Percentiles rank a stretch among this genome's conserved stretches.
These are phyloP conservation scores for Lathyrus tuberosus DNA, from an alignment of 306 rosid species.

Conservation along the genomic window DNA sequence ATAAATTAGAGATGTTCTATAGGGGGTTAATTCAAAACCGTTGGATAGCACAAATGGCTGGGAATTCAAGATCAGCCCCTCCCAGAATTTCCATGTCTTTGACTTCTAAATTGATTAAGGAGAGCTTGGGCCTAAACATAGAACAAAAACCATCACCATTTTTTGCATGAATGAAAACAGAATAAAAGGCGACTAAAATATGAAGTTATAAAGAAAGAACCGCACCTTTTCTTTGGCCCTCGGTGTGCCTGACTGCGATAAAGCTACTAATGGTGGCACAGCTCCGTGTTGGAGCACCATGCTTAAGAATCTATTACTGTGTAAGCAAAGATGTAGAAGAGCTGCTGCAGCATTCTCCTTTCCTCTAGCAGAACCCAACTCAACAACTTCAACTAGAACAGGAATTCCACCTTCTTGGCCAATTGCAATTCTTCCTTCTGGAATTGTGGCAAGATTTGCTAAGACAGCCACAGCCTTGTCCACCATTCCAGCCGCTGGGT, in stretches of 20 bases:
- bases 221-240: constrained; percentile 96
- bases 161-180: constrained; percentile 4
- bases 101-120: constrained; percentile 88
- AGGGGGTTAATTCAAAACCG: constrained; percentile 56
- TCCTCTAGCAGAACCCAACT: constrained; percentile 96
- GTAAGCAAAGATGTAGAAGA: constrained; percentile 77
- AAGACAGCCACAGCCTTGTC: constrained; percentile 97
- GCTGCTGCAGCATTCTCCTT: constrained; percentile 99
- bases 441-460: constrained; percentile 91
- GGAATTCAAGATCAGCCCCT: constrained; percentile 63
- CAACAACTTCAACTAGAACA: constrained; percentile 92
- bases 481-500: constrained; percentile 97
- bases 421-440: constrained; percentile 80
- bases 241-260: constrained; percentile 91
- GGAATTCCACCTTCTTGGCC: constrained; percentile 86
- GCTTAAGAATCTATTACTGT: constrained; percentile 57
- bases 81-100: constrained; percentile 88
- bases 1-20: constrained; percentile 50
- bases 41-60: constrained; percentile 35
- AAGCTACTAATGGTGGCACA: constrained; percentile 90
- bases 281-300: constrained; percentile 91
- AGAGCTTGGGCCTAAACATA: constrained; percentile 84
- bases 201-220: constrained; percentile 26
- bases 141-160: constrained; percentile 34
- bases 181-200: constrained; percentile 25